Conservation (phyloP, 352 stramenopile species). For the Phytophthora sp. region DNA sequence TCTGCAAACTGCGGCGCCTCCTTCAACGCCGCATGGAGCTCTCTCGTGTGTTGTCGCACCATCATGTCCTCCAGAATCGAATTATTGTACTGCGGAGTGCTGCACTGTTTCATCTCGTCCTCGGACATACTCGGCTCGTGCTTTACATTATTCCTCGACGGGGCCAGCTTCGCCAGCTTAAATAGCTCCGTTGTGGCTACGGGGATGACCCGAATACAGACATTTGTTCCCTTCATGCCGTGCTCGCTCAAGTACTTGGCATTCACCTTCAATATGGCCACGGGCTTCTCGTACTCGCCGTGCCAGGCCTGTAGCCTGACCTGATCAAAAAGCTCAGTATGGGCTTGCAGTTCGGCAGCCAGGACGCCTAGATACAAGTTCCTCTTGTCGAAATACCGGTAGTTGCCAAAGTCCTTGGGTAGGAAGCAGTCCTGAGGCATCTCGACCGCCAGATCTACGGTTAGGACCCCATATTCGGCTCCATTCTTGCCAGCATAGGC, state of each 20-base stretch:
- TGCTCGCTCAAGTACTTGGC: slow-evolving; percentile 43
- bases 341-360: slow-evolving; percentile 55
- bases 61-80: slow-evolving; percentile 92
- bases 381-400: slow-evolving; percentile 90
- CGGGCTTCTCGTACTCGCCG: slow-evolving; percentile 80
- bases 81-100: slow-evolving; percentile 91
- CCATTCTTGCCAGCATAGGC: slow-evolving; percentile 60
- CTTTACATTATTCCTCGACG: slow-evolving; percentile 86
- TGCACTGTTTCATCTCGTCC: slow-evolving; percentile 67
- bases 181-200: slow-evolving; percentile 76
- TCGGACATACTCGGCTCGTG: slow-evolving; percentile 78
- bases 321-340: slow-evolving; percentile 48
- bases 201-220: slow-evolving; percentile 78
- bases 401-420: slow-evolving; percentile 91
- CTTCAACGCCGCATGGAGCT: slow-evolving; percentile 73
- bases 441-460: slow-evolving; percentile 82
- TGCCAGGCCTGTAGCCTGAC: slow-evolving; percentile 75
- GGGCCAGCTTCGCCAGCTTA: slow-evolving; percentile 80
- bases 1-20: slow-evolving; percentile 77
- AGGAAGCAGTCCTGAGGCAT: slow-evolving; percentile 86
- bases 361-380: slow-evolving; percentile 88
- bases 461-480: slow-evolving; percentile 61
- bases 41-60: slow-evolving; percentile 77
- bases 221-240: slow-evolving; percentile 56
- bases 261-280: slow-evolving; percentile 64